Percentiles rank a stretch among this genome's conserved stretches.
These are phyloP conservation scores for Laburnicola sp. DNA, from an alignment of 2,329 filamentous ascomycete species.

Conservation along the genomic window DNA sequence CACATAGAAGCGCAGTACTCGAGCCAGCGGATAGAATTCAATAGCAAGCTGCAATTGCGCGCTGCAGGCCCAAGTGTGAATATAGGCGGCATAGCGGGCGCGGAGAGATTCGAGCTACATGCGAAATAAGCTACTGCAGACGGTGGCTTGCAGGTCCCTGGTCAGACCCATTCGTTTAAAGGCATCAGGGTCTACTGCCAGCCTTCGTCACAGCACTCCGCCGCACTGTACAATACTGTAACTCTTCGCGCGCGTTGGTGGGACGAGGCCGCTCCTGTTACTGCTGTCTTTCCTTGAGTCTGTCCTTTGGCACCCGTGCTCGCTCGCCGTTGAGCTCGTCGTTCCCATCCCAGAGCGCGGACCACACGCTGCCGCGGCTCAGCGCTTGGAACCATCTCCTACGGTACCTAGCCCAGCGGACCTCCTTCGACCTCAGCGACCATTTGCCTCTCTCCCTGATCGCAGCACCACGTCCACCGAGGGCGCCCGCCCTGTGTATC, in stretches of 20 bases:
- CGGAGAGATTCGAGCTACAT: slow-evolving; percentile 15
- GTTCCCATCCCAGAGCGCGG: slow-evolving; percentile 3
- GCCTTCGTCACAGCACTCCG: slow-evolving; percentile 7
- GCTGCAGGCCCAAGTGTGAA: neutral
- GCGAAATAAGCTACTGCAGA: slow-evolving; percentile 9
- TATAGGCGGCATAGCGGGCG: slow-evolving; percentile 11
- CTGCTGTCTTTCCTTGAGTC: slow-evolving; percentile 10
- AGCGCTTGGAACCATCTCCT: slow-evolving; percentile 8
- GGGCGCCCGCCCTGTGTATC: slow-evolving; percentile 20
- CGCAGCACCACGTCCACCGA: slow-evolving; percentile 8
- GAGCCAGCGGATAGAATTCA: neutral
- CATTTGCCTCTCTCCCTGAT: neutral
- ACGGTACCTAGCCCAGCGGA: slow-evolving; percentile 5
- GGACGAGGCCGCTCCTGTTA: slow-evolving; percentile 1
- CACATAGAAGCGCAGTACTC: too few species aligned
- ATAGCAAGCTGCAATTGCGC: neutral
- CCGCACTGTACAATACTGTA: slow-evolving; percentile 11
- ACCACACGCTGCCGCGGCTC: slow-evolving; percentile 10
- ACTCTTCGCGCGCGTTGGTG: slow-evolving; percentile 8
- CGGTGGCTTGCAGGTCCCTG: slow-evolving; percentile 17
- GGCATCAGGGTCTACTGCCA: slow-evolving; percentile 9
- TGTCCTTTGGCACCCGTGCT: slow-evolving; percentile 11
- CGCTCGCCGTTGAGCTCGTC: neutral
- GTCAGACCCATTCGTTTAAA: slow-evolving; percentile 16
- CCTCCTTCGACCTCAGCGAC: slow-evolving; percentile 3